Percentiles rank a stretch among this genome's conserved stretches.
Conservation (phyloP, 768 basidiomycete species). For the Zangia roseola region DNA sequence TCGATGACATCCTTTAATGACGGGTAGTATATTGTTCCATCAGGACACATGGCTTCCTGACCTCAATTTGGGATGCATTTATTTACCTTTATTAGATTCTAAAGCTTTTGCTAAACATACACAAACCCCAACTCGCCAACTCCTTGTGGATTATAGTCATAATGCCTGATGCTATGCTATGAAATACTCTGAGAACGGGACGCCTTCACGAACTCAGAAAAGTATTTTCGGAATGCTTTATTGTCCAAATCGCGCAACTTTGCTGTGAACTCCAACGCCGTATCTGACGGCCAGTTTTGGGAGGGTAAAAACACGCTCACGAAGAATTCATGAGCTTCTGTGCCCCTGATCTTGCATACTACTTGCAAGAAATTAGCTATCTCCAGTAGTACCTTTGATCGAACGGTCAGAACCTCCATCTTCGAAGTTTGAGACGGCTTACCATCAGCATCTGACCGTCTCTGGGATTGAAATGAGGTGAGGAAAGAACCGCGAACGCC, state of each 20-base stretch:
- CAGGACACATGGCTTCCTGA: neutral
- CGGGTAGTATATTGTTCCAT: conserved; percentile 16
- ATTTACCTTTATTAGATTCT: conserved; percentile 34
- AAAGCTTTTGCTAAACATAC: conserved; percentile 32
- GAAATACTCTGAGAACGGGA: conserved; percentile 55
- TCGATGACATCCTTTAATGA: conserved; percentile 28
- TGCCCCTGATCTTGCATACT: conserved; percentile 71
- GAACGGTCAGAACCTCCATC: neutral
- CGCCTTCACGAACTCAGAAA: conserved; percentile 77
- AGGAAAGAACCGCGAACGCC: conserved; percentile 78
- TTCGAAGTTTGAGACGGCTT: conserved; percentile 29
- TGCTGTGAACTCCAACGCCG: conserved; percentile 71
- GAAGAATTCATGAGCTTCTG: conserved; percentile 83
- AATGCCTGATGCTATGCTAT: conserved; percentile 36
- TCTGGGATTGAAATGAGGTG: conserved; percentile 79
- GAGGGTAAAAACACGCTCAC: conserved; percentile 79
- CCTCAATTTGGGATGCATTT: conserved; percentile 20
- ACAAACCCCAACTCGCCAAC: neutral
- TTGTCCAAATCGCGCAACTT: conserved; percentile 74
- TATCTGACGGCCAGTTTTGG: conserved; percentile 81
- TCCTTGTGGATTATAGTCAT: no score
- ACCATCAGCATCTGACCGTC: conserved; percentile 87
- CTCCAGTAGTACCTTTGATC: conserved; percentile 77
- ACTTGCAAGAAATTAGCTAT: conserved; percentile 83
- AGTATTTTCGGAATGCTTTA: conserved; percentile 82